These are phyloP conservation scores for Crithidia brevicula DNA, from an alignment of 208 protist genomes.

Conservation along the genomic window DNA sequence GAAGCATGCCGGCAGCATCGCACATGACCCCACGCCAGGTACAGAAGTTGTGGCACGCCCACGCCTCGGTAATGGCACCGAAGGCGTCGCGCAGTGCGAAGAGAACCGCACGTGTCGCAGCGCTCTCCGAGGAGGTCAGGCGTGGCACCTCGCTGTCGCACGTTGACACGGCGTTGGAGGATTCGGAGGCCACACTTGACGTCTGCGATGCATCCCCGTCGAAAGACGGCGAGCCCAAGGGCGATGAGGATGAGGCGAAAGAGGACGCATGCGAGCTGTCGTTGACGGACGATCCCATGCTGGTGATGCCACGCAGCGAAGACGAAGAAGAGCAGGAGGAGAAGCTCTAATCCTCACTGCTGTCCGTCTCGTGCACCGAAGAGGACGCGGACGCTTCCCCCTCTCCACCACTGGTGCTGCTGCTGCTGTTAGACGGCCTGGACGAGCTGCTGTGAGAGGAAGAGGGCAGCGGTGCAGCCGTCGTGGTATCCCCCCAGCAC, in stretches of 20 bases:
- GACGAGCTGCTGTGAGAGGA: background rate
- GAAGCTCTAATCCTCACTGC: no score
- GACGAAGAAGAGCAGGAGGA: no score
- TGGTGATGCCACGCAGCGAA: no score
- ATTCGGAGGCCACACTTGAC: no score
- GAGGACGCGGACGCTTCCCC: no score
- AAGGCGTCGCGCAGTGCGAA: background rate
- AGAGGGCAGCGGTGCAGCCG: background rate
- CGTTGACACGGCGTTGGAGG: background rate
- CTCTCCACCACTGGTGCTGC: no score
- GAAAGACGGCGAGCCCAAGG: background rate
- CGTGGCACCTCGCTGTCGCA: background rate
- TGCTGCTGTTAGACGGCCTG: background rate
- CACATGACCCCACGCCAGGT: background rate
- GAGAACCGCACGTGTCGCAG: background rate
- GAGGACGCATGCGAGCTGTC: no score
- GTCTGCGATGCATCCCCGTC: background rate
- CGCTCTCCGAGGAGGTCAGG: background rate
- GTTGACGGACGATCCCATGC: no score
- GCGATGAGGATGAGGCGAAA: background rate
- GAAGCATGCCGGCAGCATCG: background rate
- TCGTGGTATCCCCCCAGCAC: background rate
- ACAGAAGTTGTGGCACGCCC: background rate
- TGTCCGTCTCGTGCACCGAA: no score
- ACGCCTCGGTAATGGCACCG: background rate